Conservation (phyloP, 2,329 filamentous ascomycete genomes). For the Colletotrichum gigasporum region DNA sequence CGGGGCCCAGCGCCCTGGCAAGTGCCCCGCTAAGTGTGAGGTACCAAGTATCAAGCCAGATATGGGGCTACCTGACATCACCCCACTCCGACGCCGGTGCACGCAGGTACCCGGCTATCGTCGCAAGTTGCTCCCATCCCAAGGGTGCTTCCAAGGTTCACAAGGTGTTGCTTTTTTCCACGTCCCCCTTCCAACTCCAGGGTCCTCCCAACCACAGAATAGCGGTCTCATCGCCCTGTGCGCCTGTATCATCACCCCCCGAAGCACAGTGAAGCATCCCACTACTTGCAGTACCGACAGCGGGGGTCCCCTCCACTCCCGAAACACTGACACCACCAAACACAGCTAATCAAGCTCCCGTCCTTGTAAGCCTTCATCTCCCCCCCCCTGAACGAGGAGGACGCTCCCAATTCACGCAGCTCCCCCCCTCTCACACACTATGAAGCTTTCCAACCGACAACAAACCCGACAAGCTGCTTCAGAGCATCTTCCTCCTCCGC, state of each 20-base stretch:
- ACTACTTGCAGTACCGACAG: slow-evolving; percentile 29
- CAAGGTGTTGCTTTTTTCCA: not conserved
- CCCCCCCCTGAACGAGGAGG: slow-evolving; percentile 9
- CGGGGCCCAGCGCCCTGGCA: too few species aligned
- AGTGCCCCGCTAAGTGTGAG: too few species aligned
- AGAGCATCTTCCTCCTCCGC: not conserved
- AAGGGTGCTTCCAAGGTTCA: too few species aligned
- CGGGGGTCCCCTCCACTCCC: slow-evolving; percentile 30
- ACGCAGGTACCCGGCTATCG: slow-evolving; percentile 8
- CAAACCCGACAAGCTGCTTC: too few species aligned
- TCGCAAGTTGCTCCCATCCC: too few species aligned
- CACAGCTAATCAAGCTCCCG: slow-evolving; percentile 26
- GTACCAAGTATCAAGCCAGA: too few species aligned
- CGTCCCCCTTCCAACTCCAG: not conserved
- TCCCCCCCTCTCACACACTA: not conserved
- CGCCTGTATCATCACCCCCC: not conserved
- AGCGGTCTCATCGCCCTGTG: slow-evolving; percentile 22
- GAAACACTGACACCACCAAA: slow-evolving; percentile 26
- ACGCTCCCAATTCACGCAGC: slow-evolving; percentile 23
- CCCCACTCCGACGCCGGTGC: not conserved
- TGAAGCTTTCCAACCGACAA: slow-evolving; percentile 19
- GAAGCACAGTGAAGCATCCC: too few species aligned
- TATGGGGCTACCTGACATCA: slow-evolving; percentile 13
- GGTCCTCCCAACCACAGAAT: slow-evolving; percentile 14
- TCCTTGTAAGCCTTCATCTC: slow-evolving; percentile 31